Evolutionary conservation across 257 asterid species (phyloP), one percentile per base, ranked within the genome.

Genomic region (Solanum gandarillasii): DNA sequence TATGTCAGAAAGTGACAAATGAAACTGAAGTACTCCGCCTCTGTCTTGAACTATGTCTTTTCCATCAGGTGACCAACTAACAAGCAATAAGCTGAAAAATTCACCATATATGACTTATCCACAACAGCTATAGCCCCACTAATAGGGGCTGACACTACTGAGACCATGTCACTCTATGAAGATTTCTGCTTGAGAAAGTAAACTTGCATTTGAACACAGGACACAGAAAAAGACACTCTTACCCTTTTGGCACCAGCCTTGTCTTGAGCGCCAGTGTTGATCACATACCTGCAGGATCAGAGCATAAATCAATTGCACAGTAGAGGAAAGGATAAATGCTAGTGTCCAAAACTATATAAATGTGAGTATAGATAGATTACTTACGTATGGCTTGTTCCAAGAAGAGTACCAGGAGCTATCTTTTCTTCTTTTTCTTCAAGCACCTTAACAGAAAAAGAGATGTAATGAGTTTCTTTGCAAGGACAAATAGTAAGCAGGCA

Each of bases 231-330:
- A 29, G 14, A 43, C 27, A 8, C 14, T 89, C 65, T 90, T 92
- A 97, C 99, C 97, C 98, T 94, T 91, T 97, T 97, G 76, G 95
- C 99, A 78, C 95, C 98, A 79, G 94, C 31, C 91, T 97, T 97
- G 89, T 97, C 99, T 93, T 97, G 98, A 60, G 98, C 86, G 32
- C 98, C 98, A 75, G 98, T 93, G 94, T 89, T 95, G 32, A 97
- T 94, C 88, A 96, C 95, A 89, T 97, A 97, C 91, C 99, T 97
- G 93, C 12, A 92, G 2, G 74, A 76, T 86, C 87, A 87, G 84
- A 84, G 62, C 70, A 79, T 39, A 62, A 75, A 76, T 82, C 70
- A 48, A 32, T 82, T 82, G 31, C 85, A 83, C 32, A 88, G 34
- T 25, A 13, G 20, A 87, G 62, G 75, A 78, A 70, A 84, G 87